Percentiles rank a stretch among this genome's conserved stretches.
These are phyloP conservation scores for Hirsutella minnesotensis DNA, from an alignment of 2,329 filamentous ascomycete genomes.

Conservation along the genomic window DNA sequence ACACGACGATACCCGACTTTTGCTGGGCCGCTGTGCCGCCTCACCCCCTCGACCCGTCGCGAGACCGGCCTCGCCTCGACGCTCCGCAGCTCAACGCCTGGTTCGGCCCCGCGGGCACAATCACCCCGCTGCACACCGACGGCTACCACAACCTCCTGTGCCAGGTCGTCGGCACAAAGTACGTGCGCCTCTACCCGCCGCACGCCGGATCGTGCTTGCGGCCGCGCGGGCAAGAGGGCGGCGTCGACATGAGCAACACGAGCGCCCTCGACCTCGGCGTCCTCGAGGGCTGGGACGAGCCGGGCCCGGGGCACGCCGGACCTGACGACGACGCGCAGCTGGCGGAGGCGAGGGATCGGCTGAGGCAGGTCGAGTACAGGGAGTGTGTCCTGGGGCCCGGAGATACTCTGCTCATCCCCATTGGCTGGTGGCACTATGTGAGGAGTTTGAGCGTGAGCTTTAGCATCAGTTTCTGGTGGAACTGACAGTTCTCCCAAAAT, in stretches of 20 bases:
- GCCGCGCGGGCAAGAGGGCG: conserved; percentile 50
- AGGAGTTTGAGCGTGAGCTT: conserved; percentile 75
- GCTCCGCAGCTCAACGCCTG: conserved; percentile 76
- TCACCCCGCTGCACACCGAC: conserved; percentile 88
- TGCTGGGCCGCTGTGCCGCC: conserved; percentile 62
- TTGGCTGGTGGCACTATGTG: conserved; percentile 98
- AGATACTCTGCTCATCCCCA: conserved; percentile 78
- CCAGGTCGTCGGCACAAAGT: conserved; percentile 84
- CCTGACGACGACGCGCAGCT: conserved; percentile 17
- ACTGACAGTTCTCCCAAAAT: conserved; percentile 20
- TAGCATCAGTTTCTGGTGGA: conserved; percentile 97
- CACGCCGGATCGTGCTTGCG: conserved; percentile 44
- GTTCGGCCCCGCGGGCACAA: conserved; percentile 80
- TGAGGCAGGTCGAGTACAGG: conserved; percentile 50
- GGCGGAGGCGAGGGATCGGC: conserved; percentile 29
- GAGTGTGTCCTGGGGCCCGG: conserved; percentile 73
- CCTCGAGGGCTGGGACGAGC: conserved; percentile 47
- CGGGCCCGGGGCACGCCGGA: conserved; percentile 7
- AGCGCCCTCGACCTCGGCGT: conserved; percentile 66
- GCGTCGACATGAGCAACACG: conserved; percentile 89
- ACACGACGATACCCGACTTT: conserved; percentile 73
- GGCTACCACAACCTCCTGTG: conserved; percentile 87
- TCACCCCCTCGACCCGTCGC: conserved; percentile 27
- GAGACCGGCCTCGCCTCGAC: conserved; percentile 29
- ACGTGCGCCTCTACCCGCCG: conserved; percentile 78